These are phyloP conservation scores for Metroxylon sagu DNA, from an alignment of 176 grass and related monocot species.

Conservation along the genomic window DNA sequence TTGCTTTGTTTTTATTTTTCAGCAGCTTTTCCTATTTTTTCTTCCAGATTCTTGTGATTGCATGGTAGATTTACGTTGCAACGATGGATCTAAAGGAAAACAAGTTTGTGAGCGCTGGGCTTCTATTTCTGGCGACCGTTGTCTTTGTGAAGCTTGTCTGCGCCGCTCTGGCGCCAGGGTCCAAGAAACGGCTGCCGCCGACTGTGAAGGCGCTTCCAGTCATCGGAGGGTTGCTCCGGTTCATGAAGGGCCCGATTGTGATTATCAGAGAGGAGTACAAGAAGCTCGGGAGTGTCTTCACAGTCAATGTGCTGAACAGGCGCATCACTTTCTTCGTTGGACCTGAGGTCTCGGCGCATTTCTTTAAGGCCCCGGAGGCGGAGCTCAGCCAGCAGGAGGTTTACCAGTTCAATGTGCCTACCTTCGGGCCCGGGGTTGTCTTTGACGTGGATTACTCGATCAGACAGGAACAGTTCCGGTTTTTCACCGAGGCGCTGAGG, in stretches of 20 bases:
- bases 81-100: slow-evolving; percentile 51
- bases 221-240: slow-evolving; percentile 57
- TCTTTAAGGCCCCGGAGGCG: slow-evolving; percentile 76
- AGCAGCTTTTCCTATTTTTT: too few relatives aligned
- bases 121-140: slow-evolving; percentile 39
- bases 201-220: slow-evolving; percentile 42
- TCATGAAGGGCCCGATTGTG: slow-evolving; percentile 68
- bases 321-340: slow-evolving; percentile 82
- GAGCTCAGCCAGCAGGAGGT: slow-evolving; percentile 98
- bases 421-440: slow-evolving; percentile 71
- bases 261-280: slow-evolving; percentile 71
- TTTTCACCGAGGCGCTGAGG: slow-evolving; percentile 78
- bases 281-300: slow-evolving; percentile 83
- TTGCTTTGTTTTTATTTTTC: too few relatives aligned
- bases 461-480: slow-evolving; percentile 83
- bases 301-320: slow-evolving; percentile 40
- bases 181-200: slow-evolving; percentile 49
- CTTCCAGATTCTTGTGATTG: not conserved
- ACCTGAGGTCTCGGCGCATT: slow-evolving; percentile 67
- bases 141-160: slow-evolving; percentile 37
- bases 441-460: slow-evolving; percentile 74
- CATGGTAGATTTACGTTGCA: too few relatives aligned
- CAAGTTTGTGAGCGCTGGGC: slow-evolving; percentile 30
- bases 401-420: slow-evolving; percentile 79
- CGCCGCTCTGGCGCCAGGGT: slow-evolving; percentile 8